Evolutionary conservation across 2,329 filamentous ascomycete species (phyloP).

Genomic region (Ophiostoma triangulosporum): DNA sequence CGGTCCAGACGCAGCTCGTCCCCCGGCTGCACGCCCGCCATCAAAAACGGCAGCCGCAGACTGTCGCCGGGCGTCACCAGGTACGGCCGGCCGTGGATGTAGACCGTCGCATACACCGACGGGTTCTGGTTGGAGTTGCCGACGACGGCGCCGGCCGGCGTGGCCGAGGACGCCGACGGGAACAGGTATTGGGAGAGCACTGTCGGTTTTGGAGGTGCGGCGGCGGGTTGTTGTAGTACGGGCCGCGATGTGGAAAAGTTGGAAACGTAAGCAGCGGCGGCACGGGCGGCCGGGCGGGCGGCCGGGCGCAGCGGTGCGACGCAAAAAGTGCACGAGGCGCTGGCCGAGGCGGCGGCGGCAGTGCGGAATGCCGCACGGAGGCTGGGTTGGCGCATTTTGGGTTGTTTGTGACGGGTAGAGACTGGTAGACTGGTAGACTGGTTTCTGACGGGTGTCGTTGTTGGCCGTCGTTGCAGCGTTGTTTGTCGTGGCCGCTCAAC

Average conservation of each 20-base stretch:
- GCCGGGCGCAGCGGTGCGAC: not conserved
- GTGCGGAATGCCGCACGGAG: constrained; percentile 2
- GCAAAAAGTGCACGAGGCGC: not conserved
- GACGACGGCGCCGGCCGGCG: not conserved
- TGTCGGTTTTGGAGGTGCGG: not conserved
- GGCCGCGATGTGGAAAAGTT: not conserved
- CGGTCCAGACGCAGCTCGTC: constrained; percentile 82
- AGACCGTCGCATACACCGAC: constrained; percentile 52
- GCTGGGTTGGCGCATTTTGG: constrained; percentile 4
- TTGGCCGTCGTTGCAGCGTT: not conserved
- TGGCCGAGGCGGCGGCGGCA: constrained; percentile 2
- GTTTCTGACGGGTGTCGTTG: no score
- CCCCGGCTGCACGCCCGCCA: constrained; percentile 63
- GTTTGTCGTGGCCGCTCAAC: not conserved
- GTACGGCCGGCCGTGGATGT: constrained; percentile 69
- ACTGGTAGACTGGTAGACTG: no score
- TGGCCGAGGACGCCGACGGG: not conserved
- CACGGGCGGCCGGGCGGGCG: not conserved
- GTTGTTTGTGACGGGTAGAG: not conserved
- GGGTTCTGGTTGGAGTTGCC: constrained; percentile 6
- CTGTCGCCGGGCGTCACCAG: constrained; percentile 65
- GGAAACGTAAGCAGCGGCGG: not conserved
- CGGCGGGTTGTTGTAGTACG: not conserved
- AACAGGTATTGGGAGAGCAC: constrained; percentile 5
- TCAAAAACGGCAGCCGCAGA: constrained; percentile 65